Evolutionary conservation across 2,329 filamentous ascomycete genomes (phyloP), one percentile per base, ranked within the genome.

Genomic region (Penicillium sp.): DNA sequence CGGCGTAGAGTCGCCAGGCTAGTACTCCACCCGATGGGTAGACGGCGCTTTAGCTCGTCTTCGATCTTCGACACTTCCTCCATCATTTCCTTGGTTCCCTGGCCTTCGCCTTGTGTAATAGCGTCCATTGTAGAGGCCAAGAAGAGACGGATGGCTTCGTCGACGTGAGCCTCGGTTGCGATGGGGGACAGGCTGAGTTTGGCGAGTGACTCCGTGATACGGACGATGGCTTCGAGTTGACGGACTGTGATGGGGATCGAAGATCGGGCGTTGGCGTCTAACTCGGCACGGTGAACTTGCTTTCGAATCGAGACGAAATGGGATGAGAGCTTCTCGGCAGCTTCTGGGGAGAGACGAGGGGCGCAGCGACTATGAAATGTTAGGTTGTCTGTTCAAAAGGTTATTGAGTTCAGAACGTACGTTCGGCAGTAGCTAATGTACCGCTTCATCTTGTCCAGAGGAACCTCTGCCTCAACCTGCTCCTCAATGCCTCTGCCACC

Each of bases 361-460:
- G 95, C 95, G 73, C 94, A 98, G 65, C 93, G 92, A 63, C 91
- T 58, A 47, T 17, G 26, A 35, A 17, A 13, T 15, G 48, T 50
- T 50, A 50, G 48, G 15, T n/a, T 50, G 29, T 6, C 4, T 31
- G 13, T 7, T 23, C 21, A 26, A 7, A 9, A 17, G 1, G 26
- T n/a, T 30, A 31, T 5, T 7, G 44, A 9, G 17, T 17, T 23
- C 21, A 38, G 41, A n/a, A 84, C 90, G 82, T 82, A 94, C 88
- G 92, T 91, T 80, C 94, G 94, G 85, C 95, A 98, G 80, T 98
- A 99, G 70, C 91, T 96, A 73, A 99, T 91, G 74, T 98, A 99
- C 64, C 93, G 89, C 80, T 93, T 93, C 92, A 99, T 96, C 81
- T 96, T 97, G 56, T 98, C 95, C 2, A 98, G 91, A 0, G 93